A percentile compares a stretch with the other conserved stretches of the same genome.
These are phyloP conservation scores for Solanum virginianum DNA, from an alignment of 257 asterid genomes.

Conservation along the genomic window DNA sequence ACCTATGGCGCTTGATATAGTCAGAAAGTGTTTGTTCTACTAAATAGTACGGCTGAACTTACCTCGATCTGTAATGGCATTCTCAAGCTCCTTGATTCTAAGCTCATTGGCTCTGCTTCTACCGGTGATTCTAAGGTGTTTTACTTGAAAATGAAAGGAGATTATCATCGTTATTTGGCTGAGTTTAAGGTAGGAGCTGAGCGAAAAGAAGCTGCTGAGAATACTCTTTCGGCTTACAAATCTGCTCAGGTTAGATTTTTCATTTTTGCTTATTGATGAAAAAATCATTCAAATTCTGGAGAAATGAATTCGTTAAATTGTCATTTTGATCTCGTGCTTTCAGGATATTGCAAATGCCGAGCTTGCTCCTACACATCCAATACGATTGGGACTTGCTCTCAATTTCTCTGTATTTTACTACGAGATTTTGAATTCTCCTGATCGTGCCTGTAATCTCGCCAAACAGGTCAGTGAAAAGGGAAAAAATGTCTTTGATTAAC, in stretches of 20 bases:
- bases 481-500: neutral
- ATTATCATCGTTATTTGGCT: slow-evolving; percentile 74
- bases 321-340: neutral
- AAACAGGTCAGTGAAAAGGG: slow-evolving; percentile 42
- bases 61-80: slow-evolving; percentile 68
- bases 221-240: slow-evolving; percentile 77
- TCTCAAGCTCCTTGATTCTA: slow-evolving; percentile 54
- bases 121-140: slow-evolving; percentile 74
- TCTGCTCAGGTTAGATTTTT: slow-evolving; percentile 58
- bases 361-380: slow-evolving; percentile 83
- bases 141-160: slow-evolving; percentile 90
- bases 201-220: slow-evolving; percentile 82
- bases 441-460: slow-evolving; percentile 78
- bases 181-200: slow-evolving; percentile 68
- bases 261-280: neutral
- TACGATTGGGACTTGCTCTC: slow-evolving; percentile 81
- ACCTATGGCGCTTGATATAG: too few relatives aligned
- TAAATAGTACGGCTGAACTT: slow-evolving; percentile 59
- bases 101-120: slow-evolving; percentile 58
- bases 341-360: slow-evolving; percentile 76
- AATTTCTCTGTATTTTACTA: slow-evolving; percentile 84
- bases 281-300: neutral
- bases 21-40: too few relatives aligned
- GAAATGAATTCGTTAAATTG: neutral
- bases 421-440: slow-evolving; percentile 78